A percentile compares a stretch with the other conserved stretches of the same genome.
These are phyloP conservation scores for Cutaneotrichosporon daszewskae DNA, from an alignment of 1,284 basidiomycete genomes.

Conservation along the genomic window DNA sequence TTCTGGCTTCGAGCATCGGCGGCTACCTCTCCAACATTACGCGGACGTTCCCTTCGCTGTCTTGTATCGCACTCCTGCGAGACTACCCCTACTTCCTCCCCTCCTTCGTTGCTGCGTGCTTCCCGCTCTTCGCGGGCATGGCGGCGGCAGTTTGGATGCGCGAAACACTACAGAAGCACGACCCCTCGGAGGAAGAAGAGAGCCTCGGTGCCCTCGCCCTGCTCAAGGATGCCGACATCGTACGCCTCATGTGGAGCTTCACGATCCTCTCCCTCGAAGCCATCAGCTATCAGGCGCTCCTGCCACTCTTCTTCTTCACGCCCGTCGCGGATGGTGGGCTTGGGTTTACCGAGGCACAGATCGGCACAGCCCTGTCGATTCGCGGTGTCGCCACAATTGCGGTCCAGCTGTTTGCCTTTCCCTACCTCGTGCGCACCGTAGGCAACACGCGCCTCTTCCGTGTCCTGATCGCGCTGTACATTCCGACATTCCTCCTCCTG, in stretches of 20 bases:
- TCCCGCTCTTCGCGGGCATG: constrained; percentile 25
- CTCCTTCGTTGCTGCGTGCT: constrained; percentile 25
- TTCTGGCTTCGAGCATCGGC: constrained; percentile 33
- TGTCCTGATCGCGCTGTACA: constrained; percentile 29
- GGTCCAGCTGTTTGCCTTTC: constrained; percentile 40
- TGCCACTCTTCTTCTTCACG: constrained; percentile 43
- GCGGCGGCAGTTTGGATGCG: constrained; percentile 25
- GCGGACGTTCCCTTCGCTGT: constrained; percentile 16
- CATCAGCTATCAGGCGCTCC: constrained; percentile 24
- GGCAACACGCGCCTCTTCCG: constrained; percentile 35
- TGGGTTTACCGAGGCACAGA: constrained; percentile 30
- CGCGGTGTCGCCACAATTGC: constrained; percentile 31
- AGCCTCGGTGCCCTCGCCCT: constrained; percentile 18
- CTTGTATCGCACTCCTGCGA: constrained; percentile 24
- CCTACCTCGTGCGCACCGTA: constrained; percentile 27
- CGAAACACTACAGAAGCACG: constrained; percentile 24
- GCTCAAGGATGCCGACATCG: constrained; percentile 22
- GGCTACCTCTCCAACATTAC: constrained; percentile 18
- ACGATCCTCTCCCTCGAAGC: constrained; percentile 32
- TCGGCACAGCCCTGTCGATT: constrained; percentile 34
- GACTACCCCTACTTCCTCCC: constrained; percentile 34
- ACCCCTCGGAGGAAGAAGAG: constrained; percentile 15
- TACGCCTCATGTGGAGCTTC: constrained; percentile 30
- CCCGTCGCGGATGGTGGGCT: constrained; percentile 33
- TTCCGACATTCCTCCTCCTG: constrained; percentile 31